Percentiles rank a stretch among this genome's conserved stretches.
These are phyloP conservation scores for Stemphylium lycopersici DNA, from an alignment of 2,329 filamentous ascomycete species.

Conservation along the genomic window DNA sequence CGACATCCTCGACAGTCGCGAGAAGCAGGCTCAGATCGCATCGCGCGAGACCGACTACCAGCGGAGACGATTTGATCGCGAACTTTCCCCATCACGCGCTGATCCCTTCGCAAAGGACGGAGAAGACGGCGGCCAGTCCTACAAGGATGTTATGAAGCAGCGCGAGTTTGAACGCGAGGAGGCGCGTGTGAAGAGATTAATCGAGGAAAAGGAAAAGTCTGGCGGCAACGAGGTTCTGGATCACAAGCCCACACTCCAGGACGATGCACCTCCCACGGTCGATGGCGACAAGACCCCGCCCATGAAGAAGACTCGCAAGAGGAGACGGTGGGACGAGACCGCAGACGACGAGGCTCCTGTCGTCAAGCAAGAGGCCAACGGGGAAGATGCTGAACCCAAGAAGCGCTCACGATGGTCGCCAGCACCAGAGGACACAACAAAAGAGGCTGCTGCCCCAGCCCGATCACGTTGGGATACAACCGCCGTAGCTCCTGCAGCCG, in stretches of 20 bases:
- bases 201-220: conserved; percentile 74
- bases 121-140: conserved; percentile 77
- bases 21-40: conserved; percentile 87
- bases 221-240: conserved; percentile 66
- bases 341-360: conserved; percentile 47
- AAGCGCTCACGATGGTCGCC: conserved; percentile 79
- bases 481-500: conserved; percentile 30
- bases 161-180: conserved; percentile 94
- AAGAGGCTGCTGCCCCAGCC: conserved; percentile 56
- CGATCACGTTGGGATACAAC: conserved; percentile 47
- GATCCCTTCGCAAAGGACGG: conserved; percentile 83
- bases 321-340: conserved; percentile 92
- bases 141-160: conserved; percentile 87
- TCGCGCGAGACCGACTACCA: conserved; percentile 98
- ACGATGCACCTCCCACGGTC: conserved; percentile 65
- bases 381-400: conserved; percentile 28
- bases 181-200: conserved; percentile 79
- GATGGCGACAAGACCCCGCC: conserved; percentile 72
- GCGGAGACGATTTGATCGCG: conserved; percentile 87
- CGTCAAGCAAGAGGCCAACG: conserved; percentile 26
- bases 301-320: conserved; percentile 68
- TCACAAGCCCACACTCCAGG: conserved; percentile 75
- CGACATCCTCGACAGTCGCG: conserved; percentile 82
- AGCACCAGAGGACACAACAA: conserved; percentile 54
- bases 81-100: conserved; percentile 80